phyloP scores from a whole-genome alignment of 352 stramenopile species.

The Globisporangium irregulare region DNA sequence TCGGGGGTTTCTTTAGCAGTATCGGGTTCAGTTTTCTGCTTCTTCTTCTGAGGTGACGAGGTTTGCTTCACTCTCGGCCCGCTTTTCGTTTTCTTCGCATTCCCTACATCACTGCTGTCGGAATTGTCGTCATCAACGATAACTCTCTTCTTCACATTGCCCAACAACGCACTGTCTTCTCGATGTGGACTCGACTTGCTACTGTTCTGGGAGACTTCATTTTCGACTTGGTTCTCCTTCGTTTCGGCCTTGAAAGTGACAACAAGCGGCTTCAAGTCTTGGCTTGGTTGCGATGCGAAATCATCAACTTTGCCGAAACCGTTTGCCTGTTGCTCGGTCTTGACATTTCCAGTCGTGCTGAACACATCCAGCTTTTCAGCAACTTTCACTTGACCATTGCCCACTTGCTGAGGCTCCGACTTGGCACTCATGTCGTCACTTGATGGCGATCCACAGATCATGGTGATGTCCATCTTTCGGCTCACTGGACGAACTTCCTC shows the following conservation, averaged over 20 bases:
- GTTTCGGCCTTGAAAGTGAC: background rate
- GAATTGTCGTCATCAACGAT: constrained; percentile 65
- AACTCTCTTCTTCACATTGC: constrained; percentile 44
- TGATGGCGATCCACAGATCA: constrained; percentile 27
- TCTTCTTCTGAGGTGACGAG: constrained; percentile 17
- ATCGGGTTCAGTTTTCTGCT: constrained; percentile 8
- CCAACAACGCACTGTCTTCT: constrained; percentile 21
- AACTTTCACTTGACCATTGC: constrained; percentile 1
- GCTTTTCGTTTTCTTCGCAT: constrained; percentile 7
- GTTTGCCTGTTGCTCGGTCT: constrained; percentile 8
- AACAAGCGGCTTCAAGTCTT: background rate
- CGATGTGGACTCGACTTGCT: constrained; percentile 10
- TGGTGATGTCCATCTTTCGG: constrained; percentile 50
- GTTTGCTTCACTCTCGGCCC: constrained; percentile 8
- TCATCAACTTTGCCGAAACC: background rate
- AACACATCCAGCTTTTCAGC: background rate
- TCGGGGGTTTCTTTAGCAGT: background rate
- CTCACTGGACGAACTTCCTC: constrained; percentile 14
- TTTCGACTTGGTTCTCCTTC: constrained; percentile 27
- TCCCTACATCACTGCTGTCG: constrained; percentile 40
- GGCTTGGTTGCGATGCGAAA: background rate
- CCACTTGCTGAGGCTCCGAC: constrained; percentile 2
- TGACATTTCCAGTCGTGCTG: constrained; percentile 5
- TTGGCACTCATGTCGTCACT: constrained; percentile 21
- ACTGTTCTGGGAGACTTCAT: constrained; percentile 4